Percentiles rank a stretch among this genome's conserved stretches.
phyloP scores from a whole-genome alignment of 345 rosid species.

The Hirschfeldia incana region DNA sequence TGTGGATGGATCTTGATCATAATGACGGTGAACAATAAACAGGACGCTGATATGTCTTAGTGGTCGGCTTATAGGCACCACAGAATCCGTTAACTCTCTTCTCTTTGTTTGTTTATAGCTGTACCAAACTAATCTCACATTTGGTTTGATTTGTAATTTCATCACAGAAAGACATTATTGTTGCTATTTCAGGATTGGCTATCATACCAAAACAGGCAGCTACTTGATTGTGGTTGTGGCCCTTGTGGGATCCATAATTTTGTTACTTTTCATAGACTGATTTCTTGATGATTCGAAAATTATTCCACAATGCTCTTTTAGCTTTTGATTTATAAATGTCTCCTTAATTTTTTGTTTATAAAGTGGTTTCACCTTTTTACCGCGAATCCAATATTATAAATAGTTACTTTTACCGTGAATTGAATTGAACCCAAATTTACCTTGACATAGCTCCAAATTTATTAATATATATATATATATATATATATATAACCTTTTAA shows the following conservation, averaged over 20 bases:
- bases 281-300: neutral
- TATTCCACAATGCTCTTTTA: slow-evolving; percentile 12
- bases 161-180: slow-evolving; percentile 4
- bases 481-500: too few species aligned
- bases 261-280: neutral
- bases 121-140: neutral
- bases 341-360: neutral
- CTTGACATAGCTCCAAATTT: neutral
- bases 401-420: too few species aligned
- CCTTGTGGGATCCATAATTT: slow-evolving; percentile 1
- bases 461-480: too few species aligned
- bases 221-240: neutral
- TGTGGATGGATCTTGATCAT: neutral
- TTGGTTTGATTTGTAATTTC: slow-evolving; percentile 9
- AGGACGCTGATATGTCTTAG: neutral
- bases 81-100: neutral
- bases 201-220: neutral
- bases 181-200: slow-evolving; percentile 1
- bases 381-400: too few species aligned
- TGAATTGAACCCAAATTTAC: neutral
- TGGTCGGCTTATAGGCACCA: neutral
- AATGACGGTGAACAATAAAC: neutral
- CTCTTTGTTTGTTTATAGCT: neutral
- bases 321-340: neutral
- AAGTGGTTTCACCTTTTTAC: too few species aligned